Evolutionary conservation across 2,329 filamentous ascomycete species (phyloP).

Genomic region (Xylariales sp.): DNA sequence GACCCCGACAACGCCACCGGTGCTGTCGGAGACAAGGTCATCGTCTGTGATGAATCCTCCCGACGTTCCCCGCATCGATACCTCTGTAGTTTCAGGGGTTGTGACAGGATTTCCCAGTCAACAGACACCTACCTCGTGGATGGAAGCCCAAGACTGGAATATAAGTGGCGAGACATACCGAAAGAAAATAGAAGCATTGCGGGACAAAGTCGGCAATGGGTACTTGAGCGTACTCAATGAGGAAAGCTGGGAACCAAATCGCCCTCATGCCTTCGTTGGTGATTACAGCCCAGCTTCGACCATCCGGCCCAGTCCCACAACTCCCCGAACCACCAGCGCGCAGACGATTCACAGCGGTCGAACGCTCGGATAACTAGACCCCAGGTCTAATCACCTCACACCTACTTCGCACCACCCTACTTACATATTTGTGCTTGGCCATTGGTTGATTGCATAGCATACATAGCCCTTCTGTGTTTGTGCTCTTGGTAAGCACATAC

Average conservation of each 20-base stretch:
- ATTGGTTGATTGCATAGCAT: not conserved
- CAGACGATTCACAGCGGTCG: slow-evolving; percentile 51
- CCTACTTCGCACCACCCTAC: no score
- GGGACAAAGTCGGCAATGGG: slow-evolving; percentile 77
- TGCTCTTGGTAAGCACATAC: slow-evolving; percentile 9
- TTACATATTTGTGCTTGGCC: no score
- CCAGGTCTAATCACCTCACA: no score
- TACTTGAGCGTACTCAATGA: slow-evolving; percentile 86
- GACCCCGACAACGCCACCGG: slow-evolving; percentile 25
- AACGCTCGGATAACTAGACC: slow-evolving; percentile 38
- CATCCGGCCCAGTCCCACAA: slow-evolving; percentile 31
- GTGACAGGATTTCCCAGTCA: slow-evolving; percentile 27
- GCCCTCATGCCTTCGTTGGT: slow-evolving; percentile 32
- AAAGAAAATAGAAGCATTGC: slow-evolving; percentile 80
- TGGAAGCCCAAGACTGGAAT: slow-evolving; percentile 54
- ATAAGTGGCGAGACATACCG: slow-evolving; percentile 73
- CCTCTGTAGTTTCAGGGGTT: slow-evolving; percentile 29
- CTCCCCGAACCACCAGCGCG: slow-evolving; percentile 32
- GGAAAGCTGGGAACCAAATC: slow-evolving; percentile 56
- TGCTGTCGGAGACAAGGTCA: slow-evolving; percentile 29
- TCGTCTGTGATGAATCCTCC: slow-evolving; percentile 21
- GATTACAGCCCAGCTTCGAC: slow-evolving; percentile 33
- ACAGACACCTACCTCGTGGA: slow-evolving; percentile 32
- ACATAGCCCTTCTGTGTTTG: not conserved
- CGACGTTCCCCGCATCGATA: slow-evolving; percentile 35